Evolutionary conservation across 805 yeast species (phyloP).

Genomic region (Monosporozyma servazzii): DNA sequence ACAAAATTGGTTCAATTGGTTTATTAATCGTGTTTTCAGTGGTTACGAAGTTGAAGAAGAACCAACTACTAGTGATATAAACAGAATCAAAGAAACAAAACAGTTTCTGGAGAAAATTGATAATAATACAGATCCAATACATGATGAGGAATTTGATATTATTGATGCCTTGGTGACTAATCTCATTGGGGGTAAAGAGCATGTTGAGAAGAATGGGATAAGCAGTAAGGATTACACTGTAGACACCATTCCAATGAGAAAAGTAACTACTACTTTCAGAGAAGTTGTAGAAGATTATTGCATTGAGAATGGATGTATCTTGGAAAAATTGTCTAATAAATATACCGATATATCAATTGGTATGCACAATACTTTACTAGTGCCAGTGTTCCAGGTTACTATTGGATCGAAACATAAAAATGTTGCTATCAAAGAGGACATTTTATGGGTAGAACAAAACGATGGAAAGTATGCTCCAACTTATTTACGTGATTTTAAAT

Average conservation of each 20-base stretch:
- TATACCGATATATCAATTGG: constrained; percentile 19
- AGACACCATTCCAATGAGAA: constrained; percentile 34
- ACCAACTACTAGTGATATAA: background rate
- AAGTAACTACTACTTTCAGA: constrained; percentile 42
- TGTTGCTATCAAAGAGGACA: constrained; percentile 52
- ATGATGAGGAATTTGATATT: constrained; percentile 16
- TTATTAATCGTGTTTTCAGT: constrained; percentile 12
- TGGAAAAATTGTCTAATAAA: constrained; percentile 11
- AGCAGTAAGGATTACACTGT: constrained; percentile 7
- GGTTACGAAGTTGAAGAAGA: background rate
- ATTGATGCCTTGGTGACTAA: background rate
- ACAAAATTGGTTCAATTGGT: constrained; percentile 17
- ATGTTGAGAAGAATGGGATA: background rate
- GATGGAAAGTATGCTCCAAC: constrained; percentile 15
- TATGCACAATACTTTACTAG: constrained; percentile 19
- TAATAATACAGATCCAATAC: constrained; percentile 9
- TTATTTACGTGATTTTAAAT: constrained; percentile 11
- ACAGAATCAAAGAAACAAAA: background rate
- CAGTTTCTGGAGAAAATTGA: background rate
- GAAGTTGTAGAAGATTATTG: constrained; percentile 63
- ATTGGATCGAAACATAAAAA: background rate
- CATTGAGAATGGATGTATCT: constrained; percentile 35
- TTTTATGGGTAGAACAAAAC: constrained; percentile 41
- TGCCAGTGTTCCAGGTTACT: constrained; percentile 17
- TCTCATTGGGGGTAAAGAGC: background rate